Evolutionary conservation across 164 flowering plant genomes (phyloP).

Genomic region (Brasenia schreberi): DNA sequence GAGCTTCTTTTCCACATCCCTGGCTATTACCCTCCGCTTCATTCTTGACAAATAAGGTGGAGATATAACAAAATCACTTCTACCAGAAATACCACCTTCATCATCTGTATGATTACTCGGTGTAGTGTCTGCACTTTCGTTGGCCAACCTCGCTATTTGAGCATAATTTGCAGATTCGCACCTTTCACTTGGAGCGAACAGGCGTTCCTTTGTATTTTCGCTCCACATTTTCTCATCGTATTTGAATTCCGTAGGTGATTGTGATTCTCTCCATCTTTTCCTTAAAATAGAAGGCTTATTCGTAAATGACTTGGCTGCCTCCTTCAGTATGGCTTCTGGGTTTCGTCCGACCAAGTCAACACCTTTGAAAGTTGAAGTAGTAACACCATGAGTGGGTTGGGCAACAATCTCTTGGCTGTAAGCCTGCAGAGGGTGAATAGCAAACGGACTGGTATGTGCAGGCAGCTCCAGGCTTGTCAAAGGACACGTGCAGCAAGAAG

Average conservation of each 20-base stretch:
- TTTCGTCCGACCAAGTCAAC: conserved; percentile 16
- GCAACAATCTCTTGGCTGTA: conserved; percentile 11
- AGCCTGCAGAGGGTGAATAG: background rate
- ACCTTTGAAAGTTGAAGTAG: conserved; percentile 11
- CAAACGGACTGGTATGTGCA: conserved; percentile 17
- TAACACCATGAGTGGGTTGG: conserved; percentile 52
- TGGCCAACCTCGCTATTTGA: background rate
- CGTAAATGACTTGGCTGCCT: conserved; percentile 25
- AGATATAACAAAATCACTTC: background rate
- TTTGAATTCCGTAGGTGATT: background rate
- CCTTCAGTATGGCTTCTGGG: conserved; percentile 33
- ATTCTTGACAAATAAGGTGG: background rate
- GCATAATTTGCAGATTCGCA: background rate
- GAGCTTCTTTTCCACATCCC: background rate
- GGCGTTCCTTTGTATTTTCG: background rate
- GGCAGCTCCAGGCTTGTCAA: conserved; percentile 16
- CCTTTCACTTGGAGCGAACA: background rate
- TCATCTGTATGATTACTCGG: background rate
- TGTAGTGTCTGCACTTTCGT: background rate
- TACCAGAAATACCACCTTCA: background rate
- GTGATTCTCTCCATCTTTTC: conserved; percentile 12
- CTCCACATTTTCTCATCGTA: background rate
- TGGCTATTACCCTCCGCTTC: background rate
- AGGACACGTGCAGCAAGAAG: conserved; percentile 40
- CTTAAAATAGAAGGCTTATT: conserved; percentile 43